Evolutionary conservation across 306 rosid genomes (phyloP), one percentile per base, ranked within the genome.

Genomic region (Nissolia schottii): DNA sequence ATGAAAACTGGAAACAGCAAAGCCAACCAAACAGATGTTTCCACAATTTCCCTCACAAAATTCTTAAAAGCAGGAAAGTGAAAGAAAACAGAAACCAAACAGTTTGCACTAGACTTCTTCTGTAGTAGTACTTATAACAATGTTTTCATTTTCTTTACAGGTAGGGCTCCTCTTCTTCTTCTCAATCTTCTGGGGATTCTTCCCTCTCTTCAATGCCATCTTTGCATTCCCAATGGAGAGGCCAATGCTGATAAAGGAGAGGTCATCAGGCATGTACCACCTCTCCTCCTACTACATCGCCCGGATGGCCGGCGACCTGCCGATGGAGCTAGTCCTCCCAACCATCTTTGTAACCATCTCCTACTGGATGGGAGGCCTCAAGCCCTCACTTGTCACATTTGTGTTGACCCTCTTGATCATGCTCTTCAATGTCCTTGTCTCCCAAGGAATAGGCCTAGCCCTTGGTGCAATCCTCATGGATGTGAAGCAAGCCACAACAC

Each of bases 361-460:
- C 5, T 92, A 92, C 18, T 92, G 98, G 98, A 92, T 88, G 93
- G 91, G 98, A 4, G 96, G 96, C 40, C 91, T 92, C 43, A 92
- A 90, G 73, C 86, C 96, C 66, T 90, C 96, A 23, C 57, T 84
- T 0, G 6, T 79, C 14, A 83, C 88, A 23, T 92, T 85, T 55
- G 48, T 77, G 15, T 80, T 84, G 50, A 92, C 98, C 80, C 96
- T 90, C 20, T 79, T 80, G 59, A 78, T 90, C 77, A 75, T 88
- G 72, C 90, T 90, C 34, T 82, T 87, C 41, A 92, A 92, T 71
- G 96, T 92, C 40, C 79, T 92, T 0, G 96, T 90, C 72, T 83
- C 96, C 18, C 98, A 92, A 84, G 96, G 98, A 57, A 78, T 92
- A 45, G 96, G 96, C 62, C 85, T 92, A 27, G 98, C 98, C 50